Evolutionary conservation across 208 protist genomes (phyloP).

Genomic region (Trypanosomatidae sp.): DNA sequence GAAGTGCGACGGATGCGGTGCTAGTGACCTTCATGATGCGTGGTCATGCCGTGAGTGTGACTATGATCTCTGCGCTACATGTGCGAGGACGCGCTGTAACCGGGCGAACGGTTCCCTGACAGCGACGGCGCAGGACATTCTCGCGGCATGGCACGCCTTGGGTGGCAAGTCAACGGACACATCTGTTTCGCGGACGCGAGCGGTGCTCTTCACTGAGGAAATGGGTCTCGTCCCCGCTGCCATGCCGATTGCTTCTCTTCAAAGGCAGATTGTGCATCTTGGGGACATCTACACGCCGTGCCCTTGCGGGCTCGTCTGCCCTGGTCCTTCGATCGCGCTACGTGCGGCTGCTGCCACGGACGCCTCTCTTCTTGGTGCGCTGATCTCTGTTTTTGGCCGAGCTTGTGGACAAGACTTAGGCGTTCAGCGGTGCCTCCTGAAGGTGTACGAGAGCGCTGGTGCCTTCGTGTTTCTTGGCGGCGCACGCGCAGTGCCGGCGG

Average conservation of each 20-base stretch:
- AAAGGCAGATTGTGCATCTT: constrained; percentile 17
- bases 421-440: constrained; percentile 51
- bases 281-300: constrained; percentile 16
- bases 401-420: constrained; percentile 23
- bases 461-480: constrained; percentile 57
- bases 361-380: constrained; percentile 19
- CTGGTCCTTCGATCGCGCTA: constrained; percentile 10
- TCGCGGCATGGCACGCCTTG: constrained; percentile 19
- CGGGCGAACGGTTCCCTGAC: constrained; percentile 50
- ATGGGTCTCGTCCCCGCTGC: constrained; percentile 27
- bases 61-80: constrained; percentile 79
- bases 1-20: constrained; percentile 61
- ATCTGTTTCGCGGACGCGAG: not conserved
- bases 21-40: constrained; percentile 40
- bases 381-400: constrained; percentile 31
- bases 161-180: not conserved
- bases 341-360: too few species aligned
- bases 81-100: constrained; percentile 39
- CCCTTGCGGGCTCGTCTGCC: constrained; percentile 33
- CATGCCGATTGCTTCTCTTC: constrained; percentile 12
- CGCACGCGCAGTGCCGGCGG: constrained; percentile 38
- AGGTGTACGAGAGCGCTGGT: constrained; percentile 34
- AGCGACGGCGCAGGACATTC: constrained; percentile 57
- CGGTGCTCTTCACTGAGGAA: constrained; percentile 37
- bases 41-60: constrained; percentile 77